Percentiles rank a stretch among this genome's conserved stretches.
These are phyloP conservation scores for Malassezia pachydermatis DNA, from an alignment of 1,284 basidiomycete genomes.

Conservation along the genomic window DNA sequence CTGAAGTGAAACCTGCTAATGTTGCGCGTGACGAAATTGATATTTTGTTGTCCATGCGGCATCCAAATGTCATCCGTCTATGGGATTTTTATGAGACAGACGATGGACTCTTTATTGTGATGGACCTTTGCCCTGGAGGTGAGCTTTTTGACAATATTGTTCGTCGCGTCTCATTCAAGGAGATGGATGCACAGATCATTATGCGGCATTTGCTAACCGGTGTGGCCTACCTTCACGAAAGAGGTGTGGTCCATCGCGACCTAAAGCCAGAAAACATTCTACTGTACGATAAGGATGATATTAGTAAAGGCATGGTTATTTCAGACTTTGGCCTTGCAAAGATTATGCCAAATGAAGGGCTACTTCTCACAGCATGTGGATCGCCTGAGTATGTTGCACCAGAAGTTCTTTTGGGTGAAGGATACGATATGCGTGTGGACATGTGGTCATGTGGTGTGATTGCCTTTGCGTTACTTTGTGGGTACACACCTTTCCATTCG, in stretches of 20 bases:
- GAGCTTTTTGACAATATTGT: constrained; percentile 46
- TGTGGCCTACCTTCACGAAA: constrained; percentile 41
- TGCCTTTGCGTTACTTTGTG: constrained; percentile 42
- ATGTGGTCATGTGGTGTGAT: constrained; percentile 47
- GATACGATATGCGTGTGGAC: constrained; percentile 41
- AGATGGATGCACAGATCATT: constrained; percentile 42
- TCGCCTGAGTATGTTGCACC: constrained; percentile 46
- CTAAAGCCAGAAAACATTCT: constrained; percentile 48
- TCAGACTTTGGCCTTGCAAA: constrained; percentile 46
- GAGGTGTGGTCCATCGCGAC: constrained; percentile 45
- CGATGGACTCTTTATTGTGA: constrained; percentile 47
- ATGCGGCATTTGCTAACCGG: constrained; percentile 40
- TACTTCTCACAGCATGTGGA: constrained; percentile 44
- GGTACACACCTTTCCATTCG: constrained; percentile 47
- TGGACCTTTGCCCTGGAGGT: constrained; percentile 42
- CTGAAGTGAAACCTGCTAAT: constrained; percentile 2
- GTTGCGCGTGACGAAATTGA: constrained; percentile 28
- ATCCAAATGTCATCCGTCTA: constrained; percentile 44
- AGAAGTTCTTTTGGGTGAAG: constrained; percentile 43
- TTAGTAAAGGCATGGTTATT: constrained; percentile 35
- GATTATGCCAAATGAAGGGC: constrained; percentile 39
- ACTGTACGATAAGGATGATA: constrained; percentile 28
- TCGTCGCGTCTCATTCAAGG: constrained; percentile 39
- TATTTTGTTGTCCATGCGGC: constrained; percentile 37
- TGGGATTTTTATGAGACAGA: constrained; percentile 46